Evolutionary conservation across 2,329 filamentous ascomycete species (phyloP).

Genomic region (Exophiala bonariae): DNA sequence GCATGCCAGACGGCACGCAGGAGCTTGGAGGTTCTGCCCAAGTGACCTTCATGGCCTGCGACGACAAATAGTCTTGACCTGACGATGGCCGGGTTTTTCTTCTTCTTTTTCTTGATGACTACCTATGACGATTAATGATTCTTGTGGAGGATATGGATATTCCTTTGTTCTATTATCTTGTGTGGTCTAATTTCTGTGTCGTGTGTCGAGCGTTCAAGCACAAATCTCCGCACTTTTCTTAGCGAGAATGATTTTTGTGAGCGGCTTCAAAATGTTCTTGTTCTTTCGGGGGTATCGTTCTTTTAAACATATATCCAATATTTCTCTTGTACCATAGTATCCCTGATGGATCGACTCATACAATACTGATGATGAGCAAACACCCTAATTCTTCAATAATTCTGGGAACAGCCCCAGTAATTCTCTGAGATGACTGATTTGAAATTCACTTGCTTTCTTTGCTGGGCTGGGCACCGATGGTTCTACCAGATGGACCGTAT

Average conservation of each 20-base stretch:
- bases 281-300: background rate
- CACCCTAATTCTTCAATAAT: slow-evolving; percentile 41
- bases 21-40: slow-evolving; percentile 26
- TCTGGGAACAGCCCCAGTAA: slow-evolving; percentile 76
- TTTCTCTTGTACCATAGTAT: no score
- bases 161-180: no score
- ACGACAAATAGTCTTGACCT: slow-evolving; percentile 10
- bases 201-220: slow-evolving; percentile 15
- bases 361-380: no score
- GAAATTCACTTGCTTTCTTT: slow-evolving; percentile 67
- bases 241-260: background rate
- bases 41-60: slow-evolving; percentile 22
- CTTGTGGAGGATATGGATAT: background rate
- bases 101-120: background rate
- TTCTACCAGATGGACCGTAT: slow-evolving; percentile 80
- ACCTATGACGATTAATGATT: background rate
- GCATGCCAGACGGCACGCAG: slow-evolving; percentile 21
- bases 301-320: no score
- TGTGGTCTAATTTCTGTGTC: background rate
- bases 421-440: slow-evolving; percentile 75
- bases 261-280: background rate
- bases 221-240: background rate
- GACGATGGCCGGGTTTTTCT: background rate
- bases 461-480: slow-evolving; percentile 65
- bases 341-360: no score